Evolutionary conservation across 768 basidiomycete genomes (phyloP), one percentile per base, ranked within the genome.

Genomic region (Lentinula sp.): DNA sequence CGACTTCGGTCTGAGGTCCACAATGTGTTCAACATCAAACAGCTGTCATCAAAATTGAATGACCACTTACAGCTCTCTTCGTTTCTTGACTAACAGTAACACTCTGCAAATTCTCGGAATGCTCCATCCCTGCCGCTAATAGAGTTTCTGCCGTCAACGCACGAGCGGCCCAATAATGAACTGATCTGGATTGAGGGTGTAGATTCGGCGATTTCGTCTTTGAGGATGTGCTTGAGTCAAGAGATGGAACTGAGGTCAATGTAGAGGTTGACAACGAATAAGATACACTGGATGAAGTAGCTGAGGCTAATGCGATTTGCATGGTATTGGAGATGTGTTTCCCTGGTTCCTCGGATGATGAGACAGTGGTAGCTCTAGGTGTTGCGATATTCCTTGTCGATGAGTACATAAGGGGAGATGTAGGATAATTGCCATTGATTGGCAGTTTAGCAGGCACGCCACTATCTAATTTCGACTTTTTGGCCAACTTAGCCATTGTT

Each of bases 91-190:
- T 65, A 37, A 71, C 67, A 55, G 77, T 72, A 53, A 84, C 54
- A 15, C 68, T 72, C 61, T 71, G 74, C 36, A 88, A 66, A 52
- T 88, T 85, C 10, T 69, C 68, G 46, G 80, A 77, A 67, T 87
- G 84, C 18, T 67, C 70, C 36, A 74, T 73, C 42, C 77, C 77
- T 28, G 80, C 81, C 0, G 77, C 71, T 2, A 90, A 75, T 42
- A 86, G 70, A 2, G 84, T 79, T 68, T 91, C 89, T 0, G 88
- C 88, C 3, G 81, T 77, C 23, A 87, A 65, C 3, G 88, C 87
- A 3, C 88, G 82, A 15, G 81, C 73, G 32, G 84, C 85, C 89
- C 89, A 90, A 66, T 88, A 87, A 62, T 82, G 83, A 64, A 85
- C 85, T 1, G 68, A 67, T 13, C 23, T 33, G 15, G 58, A 70